Percentiles rank a stretch among this genome's conserved stretches.
Conservation (phyloP, 2,329 filamentous ascomycete species). For the Apiospora malaysiana region DNA sequence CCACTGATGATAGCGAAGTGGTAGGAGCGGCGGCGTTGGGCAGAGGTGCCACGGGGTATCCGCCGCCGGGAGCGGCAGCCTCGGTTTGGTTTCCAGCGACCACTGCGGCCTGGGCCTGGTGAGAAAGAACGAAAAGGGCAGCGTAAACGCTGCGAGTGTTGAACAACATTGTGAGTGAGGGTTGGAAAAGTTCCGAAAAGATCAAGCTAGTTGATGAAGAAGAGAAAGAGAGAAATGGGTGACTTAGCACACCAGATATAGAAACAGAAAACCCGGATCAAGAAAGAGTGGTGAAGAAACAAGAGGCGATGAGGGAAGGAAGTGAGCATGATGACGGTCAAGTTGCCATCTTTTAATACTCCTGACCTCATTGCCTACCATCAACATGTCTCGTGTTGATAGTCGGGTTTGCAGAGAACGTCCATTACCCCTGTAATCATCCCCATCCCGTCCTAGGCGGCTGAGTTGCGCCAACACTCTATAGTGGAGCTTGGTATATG, state of each 20-base stretch:
- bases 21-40: not conserved
- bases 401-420: conserved; percentile 8
- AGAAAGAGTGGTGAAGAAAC: conserved; percentile 14
- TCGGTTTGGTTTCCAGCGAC: not conserved
- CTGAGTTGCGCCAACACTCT: conserved; percentile 1
- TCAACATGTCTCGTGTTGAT: conserved; percentile 1
- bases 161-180: conserved; percentile 18
- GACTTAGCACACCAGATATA: conserved; percentile 20
- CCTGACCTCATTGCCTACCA: conserved; percentile 2
- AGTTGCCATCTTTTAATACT: conserved; percentile 15
- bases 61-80: conserved; percentile 13
- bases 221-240: conserved; percentile 20
- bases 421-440: conserved; percentile 19
- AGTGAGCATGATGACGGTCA: conserved; percentile 14
- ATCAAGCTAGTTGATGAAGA: conserved; percentile 16
- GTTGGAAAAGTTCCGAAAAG: not conserved
- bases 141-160: conserved; percentile 19
- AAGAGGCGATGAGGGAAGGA: conserved; percentile 12
- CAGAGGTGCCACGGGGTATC: not conserved
- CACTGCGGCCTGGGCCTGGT: conserved; percentile 4
- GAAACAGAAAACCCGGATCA: conserved; percentile 14
- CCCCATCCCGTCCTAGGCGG: conserved; percentile 13
- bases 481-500: conserved; percentile 9
- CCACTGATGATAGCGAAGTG: not conserved
- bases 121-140: conserved; percentile 20